phyloP scores from a whole-genome alignment of 2,329 filamentous ascomycete species.

The Fusarium sp. region DNA sequence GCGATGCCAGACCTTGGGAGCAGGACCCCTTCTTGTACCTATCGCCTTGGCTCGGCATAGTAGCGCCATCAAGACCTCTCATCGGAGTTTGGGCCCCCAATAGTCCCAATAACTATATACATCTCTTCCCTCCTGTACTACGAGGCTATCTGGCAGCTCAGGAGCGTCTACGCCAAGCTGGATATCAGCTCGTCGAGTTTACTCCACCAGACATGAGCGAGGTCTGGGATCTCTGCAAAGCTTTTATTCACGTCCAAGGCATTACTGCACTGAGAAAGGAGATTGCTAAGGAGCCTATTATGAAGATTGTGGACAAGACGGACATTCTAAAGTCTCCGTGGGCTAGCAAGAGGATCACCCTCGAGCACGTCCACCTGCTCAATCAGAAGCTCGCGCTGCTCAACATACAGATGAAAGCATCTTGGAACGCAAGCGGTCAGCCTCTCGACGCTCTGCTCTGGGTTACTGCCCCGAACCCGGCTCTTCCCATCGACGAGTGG shows the following conservation, averaged over 20 bases:
- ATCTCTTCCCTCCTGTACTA: not conserved
- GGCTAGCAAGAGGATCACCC: not conserved
- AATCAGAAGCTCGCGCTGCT: not conserved
- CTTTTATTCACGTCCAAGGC: slow-evolving; percentile 6
- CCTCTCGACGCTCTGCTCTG: not conserved
- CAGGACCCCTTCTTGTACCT: not conserved
- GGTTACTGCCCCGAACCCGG: not conserved
- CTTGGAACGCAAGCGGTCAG: not conserved
- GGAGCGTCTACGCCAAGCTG: not conserved
- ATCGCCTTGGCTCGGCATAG: not conserved
- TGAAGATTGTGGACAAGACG: not conserved
- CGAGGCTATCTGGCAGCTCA: not conserved
- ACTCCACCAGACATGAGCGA: not conserved
- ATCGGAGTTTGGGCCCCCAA: not conserved
- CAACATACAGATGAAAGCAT: not conserved
- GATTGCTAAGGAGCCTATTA: not conserved
- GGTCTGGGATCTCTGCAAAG: slow-evolving; percentile 5
- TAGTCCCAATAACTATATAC: not conserved
- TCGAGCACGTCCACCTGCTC: not conserved
- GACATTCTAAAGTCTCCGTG: not conserved
- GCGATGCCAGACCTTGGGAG: not conserved
- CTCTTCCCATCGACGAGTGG: not conserved
- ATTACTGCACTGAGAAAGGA: not conserved
- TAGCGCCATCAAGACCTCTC: not conserved
- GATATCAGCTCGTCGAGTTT: not conserved